Base-by-base conservation (phyloP, 805 yeast species). In the Isabelozyma rhagii region DNA sequence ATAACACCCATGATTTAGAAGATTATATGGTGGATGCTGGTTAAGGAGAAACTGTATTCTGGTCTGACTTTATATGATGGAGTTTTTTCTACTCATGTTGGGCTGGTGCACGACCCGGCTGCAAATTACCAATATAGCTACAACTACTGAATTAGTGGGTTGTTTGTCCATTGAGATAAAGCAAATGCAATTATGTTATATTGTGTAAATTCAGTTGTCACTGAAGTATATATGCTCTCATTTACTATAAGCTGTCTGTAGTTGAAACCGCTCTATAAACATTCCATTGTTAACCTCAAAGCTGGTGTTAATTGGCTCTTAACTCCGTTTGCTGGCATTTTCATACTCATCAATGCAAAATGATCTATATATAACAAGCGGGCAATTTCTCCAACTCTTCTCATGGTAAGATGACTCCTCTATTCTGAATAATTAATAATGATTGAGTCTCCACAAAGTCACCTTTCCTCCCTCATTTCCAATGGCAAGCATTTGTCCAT, bases 391-490 rank as follows among this genome's bases (percentile, higher is more conserved):
- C 27, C 40, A 13, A 18, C 13, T 17, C 39, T 31, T 39, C 38
- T 31, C n/a, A 4, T 13, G 9, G 10, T 9, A 21, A 15, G 29
- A 4, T 4, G 27, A 10, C 25, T 21, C 25, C 25, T 21, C 25
- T 21, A 41, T 10, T 4, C 21, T 21, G 25, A 21, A 5, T 21
- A n/a, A 34, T 60, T 66, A 84, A 63, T 89, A 93, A 67, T 93
- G 96, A 59, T 89, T 87, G 50, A 94, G 67, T 63, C 86, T 81
- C 96, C 97, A 94, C 49, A 94, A 75, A 57, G 98, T 83, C 8
- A 86, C 94, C 62, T 82, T 84, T 8, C 99, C 99, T 25, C 83
- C 89, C 60, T 89, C 96, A 60, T 92, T 93, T 54, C 97, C 99
- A 1, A 90, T 81, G 14, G 92, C 89, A 45, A 94, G 66, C 84